These are phyloP conservation scores for Leccinum griseonigrum DNA, from an alignment of 1,284 basidiomycete species.

Conservation along the genomic window DNA sequence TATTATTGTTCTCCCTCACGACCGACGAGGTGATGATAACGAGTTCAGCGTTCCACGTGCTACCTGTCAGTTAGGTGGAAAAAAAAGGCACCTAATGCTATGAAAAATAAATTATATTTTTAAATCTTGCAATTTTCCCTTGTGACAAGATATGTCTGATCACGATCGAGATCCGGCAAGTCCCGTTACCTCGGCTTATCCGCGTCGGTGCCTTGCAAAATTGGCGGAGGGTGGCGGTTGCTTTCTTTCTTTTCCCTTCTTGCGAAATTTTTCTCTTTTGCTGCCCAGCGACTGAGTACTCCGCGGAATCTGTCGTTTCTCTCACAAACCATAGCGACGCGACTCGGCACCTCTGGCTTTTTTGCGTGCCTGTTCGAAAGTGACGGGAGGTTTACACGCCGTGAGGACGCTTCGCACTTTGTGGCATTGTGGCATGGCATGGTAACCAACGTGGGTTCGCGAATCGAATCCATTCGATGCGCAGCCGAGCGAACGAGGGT, in stretches of 20 bases:
- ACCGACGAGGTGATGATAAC: constrained; percentile 9
- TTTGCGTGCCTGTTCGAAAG: constrained; percentile 15
- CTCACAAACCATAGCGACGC: constrained; percentile 12
- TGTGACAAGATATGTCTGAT: constrained; percentile 13
- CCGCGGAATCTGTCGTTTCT: constrained; percentile 10
- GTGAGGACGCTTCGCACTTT: constrained; percentile 14
- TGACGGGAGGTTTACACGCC: constrained; percentile 1
- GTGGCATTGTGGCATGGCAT: constrained; percentile 2
- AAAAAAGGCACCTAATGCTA: constrained; percentile 11
- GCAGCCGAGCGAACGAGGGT: constrained; percentile 4
- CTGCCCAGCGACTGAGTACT: background rate
- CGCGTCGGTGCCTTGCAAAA: constrained; percentile 26
- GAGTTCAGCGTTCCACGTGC: constrained; percentile 11
- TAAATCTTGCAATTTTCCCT: background rate
- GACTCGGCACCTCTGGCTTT: constrained; percentile 4
- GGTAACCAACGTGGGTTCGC: constrained; percentile 9
- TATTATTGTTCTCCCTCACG: constrained; percentile 6
- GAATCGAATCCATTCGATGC: background rate
- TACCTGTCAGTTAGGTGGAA: constrained; percentile 3
- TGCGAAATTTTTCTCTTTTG: background rate
- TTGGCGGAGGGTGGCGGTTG: background rate
- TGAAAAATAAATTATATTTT: constrained; percentile 5
- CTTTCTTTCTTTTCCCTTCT: background rate
- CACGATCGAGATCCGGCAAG: constrained; percentile 23
- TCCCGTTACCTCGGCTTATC: constrained; percentile 12